Conservation (phyloP, 1,139 yeast genomes). For the Arxiozyma heterogenica region DNA sequence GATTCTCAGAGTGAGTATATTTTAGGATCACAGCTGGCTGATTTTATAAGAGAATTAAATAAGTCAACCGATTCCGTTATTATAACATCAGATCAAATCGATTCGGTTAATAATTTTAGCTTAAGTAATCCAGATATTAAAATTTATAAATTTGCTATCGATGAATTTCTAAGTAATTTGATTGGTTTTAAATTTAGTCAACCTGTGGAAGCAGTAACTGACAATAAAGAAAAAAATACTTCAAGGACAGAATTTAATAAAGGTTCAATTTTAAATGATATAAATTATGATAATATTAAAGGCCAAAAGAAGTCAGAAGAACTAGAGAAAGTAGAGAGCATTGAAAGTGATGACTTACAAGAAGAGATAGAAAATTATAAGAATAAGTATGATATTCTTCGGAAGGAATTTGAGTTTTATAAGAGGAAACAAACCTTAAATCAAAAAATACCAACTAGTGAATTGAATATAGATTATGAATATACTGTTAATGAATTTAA, state of each 20-base stretch:
- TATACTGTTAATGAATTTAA: slow-evolving; percentile 24
- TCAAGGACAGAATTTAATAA: background rate
- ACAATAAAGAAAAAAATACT: background rate
- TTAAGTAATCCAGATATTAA: slow-evolving; percentile 24
- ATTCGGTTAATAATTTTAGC: slow-evolving; percentile 24
- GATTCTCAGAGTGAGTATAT: background rate
- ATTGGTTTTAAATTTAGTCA: slow-evolving; percentile 4
- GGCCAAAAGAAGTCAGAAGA: slow-evolving; percentile 19
- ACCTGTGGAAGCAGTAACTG: background rate
- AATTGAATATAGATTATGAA: slow-evolving; percentile 14
- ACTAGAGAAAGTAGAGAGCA: slow-evolving; percentile 9
- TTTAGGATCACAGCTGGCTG: background rate
- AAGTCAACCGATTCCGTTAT: slow-evolving; percentile 4
- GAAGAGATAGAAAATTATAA: slow-evolving; percentile 22
- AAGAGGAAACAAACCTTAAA: slow-evolving; percentile 10
- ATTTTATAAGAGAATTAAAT: background rate
- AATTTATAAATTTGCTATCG: slow-evolving; percentile 28
- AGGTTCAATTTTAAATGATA: slow-evolving; percentile 5
- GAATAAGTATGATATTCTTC: background rate
- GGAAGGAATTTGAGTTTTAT: slow-evolving; percentile 3
- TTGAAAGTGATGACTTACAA: slow-evolving; percentile 21
- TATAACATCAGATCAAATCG: slow-evolving; percentile 17
- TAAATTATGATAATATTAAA: slow-evolving; percentile 25
- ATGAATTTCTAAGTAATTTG: slow-evolving; percentile 23
- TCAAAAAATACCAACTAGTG: background rate